phyloP scores from a whole-genome alignment of 805 yeast species.

The Candida andamanensis region DNA sequence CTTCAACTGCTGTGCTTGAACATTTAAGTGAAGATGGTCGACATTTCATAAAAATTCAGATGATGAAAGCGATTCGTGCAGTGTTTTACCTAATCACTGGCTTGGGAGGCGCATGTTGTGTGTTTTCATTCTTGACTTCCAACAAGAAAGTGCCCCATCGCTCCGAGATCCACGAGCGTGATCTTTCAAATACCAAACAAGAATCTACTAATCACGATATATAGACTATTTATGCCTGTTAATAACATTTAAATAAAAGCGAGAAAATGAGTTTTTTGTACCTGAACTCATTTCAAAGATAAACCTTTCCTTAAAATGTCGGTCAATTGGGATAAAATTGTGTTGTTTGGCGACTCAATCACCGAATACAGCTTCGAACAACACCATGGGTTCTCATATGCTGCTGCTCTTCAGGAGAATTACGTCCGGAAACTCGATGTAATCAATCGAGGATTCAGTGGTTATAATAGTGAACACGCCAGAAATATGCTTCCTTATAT shows the following conservation, averaged over 20 bases:
- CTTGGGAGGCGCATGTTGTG: conserved; percentile 23
- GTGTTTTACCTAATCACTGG: conserved; percentile 41
- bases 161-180: no score
- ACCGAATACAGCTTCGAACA: conserved; percentile 50
- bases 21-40: conserved; percentile 18
- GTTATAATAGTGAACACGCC: conserved; percentile 68
- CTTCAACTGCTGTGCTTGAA: conserved; percentile 2
- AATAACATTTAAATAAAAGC: no score
- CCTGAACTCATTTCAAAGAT: no score
- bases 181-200: no score
- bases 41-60: conserved; percentile 17
- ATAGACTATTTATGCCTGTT: no score
- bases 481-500: conserved; percentile 33
- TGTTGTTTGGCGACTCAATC: conserved; percentile 69
- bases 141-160: conserved; percentile 24
- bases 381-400: conserved; percentile 38
- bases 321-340: conserved; percentile 34
- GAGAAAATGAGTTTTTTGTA: no score
- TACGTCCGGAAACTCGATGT: conserved; percentile 65
- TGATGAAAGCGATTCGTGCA: conserved; percentile 34
- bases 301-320: no score
- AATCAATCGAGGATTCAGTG: conserved; percentile 69
- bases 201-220: no score
- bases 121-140: conserved; percentile 30
- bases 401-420: conserved; percentile 43